Base-by-base conservation (phyloP, 108 stramenopile genomes). In the Fistulifera pelliculosa region DNA sequence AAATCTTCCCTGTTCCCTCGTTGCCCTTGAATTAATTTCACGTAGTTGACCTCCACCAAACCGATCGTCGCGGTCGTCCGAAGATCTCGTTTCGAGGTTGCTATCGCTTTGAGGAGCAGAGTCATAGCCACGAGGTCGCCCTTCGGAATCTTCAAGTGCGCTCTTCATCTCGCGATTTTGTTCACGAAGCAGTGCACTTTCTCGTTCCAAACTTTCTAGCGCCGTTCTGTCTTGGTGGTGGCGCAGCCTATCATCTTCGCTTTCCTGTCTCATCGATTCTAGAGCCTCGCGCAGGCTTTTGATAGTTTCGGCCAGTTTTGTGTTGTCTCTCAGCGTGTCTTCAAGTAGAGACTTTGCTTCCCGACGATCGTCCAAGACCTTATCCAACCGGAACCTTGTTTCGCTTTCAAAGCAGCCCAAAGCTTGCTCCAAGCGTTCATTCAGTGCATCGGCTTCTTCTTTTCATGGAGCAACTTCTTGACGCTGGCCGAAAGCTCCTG, bases 401-500 rank as follows among this genome's bases (percentile, higher is more conserved):
- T 54, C 54, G 54, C n/a, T 54, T 16, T 54, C 15, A 17, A 39
- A 35, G n/a, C 31, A 14, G 15, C 16, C 13, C 18, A 39, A 18
- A 17, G 54, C 54, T 40, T 21, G 4, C 24, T 54, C 18, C 38
- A 39, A 43, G 7, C 38, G 38, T 5, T 17, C n/a, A 6, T 35
- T 18, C 17, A 35, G 4, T 3, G 16, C 38, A 15, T 39, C 38
- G 6, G 13, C 4, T 11, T 54, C 17, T 16, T 54, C 54, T 40
- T 54, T 35, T 54, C 54, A 21, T 7, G 27, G 2, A 54, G 54
- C 11, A 39, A 18, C n/a, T 16, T 18, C 38, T 54, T 35, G 4
- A 54, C 4, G n/a, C 18, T 39, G 18, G 54, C 3, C 5, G 54
- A 54, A 26, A 54, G 24, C n/a, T 54, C 54, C 39, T 54, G n/a